Evolutionary conservation across 805 yeast species (phyloP), one percentile per base, ranked within the genome.

Genomic region (Ogataea corticis): DNA sequence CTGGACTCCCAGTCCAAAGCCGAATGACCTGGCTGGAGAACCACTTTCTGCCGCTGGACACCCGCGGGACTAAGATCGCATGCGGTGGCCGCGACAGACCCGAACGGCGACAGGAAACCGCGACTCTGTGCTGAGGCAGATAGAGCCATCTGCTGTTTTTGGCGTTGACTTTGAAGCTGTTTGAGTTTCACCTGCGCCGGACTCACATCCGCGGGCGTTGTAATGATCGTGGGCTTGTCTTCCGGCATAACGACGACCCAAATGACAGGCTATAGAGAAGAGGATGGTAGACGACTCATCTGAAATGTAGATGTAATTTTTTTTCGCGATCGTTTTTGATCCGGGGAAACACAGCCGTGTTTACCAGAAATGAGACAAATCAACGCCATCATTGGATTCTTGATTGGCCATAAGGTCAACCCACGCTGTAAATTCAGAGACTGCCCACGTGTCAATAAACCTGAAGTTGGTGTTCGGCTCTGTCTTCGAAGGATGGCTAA

Each of bases 1-100:
- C 79, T 61, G 7, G 72, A 65, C 12, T 91, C 96, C 96, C 96
- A 88, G 61, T 88, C 96, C 49, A 88, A 64, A 0, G 95, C 91
- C 2, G 96, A 88, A 58, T 82, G 87, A 1, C 96, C 95, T 0
- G 94, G 95, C 34, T 75, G 70, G 14, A 88, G 70, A 0, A 66
- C 72, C 3, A 87, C 91, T 55, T 88, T 87, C 41, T 62, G 65
- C 12, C 83, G 65, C 12, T 33, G 11, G 23, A 28, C 25, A 2
- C 35, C 25, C 2, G 51, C 29, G 18, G 48, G 23, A 11, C 34
- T 37, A 18, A 43, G 38, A 34, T 44, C 51, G 38, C 35, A 39
- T 11, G 42, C 38, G 4, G 35, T 36, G 3, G 41, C 38, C 3
- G 36, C 16, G 17, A 45, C 44, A 11, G 46, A 33, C 7, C 56